These are phyloP conservation scores for Gossypium mustelinum DNA, from an alignment of 345 rosid species.

Conservation along the genomic window DNA sequence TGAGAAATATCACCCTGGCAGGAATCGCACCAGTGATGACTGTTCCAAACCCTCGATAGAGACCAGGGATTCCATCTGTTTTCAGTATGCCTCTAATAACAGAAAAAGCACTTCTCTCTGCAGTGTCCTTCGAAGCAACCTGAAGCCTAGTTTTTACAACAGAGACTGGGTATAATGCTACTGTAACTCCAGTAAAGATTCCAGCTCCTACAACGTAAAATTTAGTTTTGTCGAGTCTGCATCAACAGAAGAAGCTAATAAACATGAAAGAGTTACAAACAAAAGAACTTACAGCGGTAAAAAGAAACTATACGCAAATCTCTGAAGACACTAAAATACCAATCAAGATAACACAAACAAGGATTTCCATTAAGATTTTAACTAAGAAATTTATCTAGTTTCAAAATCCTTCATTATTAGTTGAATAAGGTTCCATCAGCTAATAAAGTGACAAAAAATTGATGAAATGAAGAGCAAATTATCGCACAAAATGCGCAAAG, in stretches of 20 bases:
- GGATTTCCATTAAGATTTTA: neutral
- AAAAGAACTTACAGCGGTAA: neutral
- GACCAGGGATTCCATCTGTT: constrained; percentile 90
- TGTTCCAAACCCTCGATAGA: constrained; percentile 92
- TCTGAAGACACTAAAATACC: constrained; percentile 2
- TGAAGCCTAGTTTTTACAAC: constrained; percentile 91
- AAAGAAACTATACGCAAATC: neutral
- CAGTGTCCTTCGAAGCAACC: constrained; percentile 83
- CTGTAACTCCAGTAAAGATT: constrained; percentile 87
- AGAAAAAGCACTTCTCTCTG: constrained; percentile 69
- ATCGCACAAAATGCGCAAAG: neutral
- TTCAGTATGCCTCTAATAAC: constrained; percentile 65
- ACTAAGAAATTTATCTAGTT: neutral
- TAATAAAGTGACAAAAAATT: neutral
- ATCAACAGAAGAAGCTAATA: constrained; percentile 20
- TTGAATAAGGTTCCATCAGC: neutral
- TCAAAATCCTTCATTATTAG: neutral
- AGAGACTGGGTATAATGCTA: constrained; percentile 84
- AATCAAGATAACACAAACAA: neutral
- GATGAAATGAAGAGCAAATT: neutral
- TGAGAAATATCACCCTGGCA: constrained; percentile 79
- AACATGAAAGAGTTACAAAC: constrained; percentile 10
- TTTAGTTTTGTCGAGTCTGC: constrained; percentile 90
- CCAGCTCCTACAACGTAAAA: constrained; percentile 94
- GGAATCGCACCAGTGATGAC: constrained; percentile 93